Base-by-base conservation (phyloP, 2,329 filamentous ascomycete genomes). In the Aspergillus tamarii region DNA sequence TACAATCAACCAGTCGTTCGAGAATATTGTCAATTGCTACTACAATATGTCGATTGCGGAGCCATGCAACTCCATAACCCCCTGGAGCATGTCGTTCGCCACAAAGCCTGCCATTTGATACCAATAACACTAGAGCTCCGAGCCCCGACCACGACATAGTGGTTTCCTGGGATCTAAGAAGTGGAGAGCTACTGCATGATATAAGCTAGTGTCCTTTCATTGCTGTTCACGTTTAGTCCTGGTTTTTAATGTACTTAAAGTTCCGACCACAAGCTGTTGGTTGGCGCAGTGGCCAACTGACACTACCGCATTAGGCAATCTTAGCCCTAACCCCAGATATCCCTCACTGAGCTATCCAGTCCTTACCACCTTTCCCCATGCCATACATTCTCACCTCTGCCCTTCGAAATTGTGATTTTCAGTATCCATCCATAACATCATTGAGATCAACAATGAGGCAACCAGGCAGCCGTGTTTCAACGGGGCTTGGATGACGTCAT, bases 401-500 rank as follows among this genome's bases (percentile, higher is more conserved):
- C 23, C 46, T 4, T 19, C 16, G 23, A 50, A 30, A 50, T n/a
- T 50, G 1, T 5, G 48, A 52, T 34, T 19, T 32, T 3, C 28
- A n/a, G 7, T 9, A 19, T 19, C 23, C 8, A n/a, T 50, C 10
- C 8, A 5, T 11, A 50, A 16, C 26, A 30, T 6, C 26, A 50
- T 50, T 10, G 19, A 19, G 26, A 32, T 32, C 28, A 32, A n/a
- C 28, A 21, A 32, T 52, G 48, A 52, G 48, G 28, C 48, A 30
- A 52, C 30, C 48, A 52, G 48, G 48, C 48, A 32, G 48, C 59
- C 55, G 26, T 34, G 43, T 59, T 59, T 48, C 57, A 59, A 19
- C 16, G 43, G 43, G 19, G 12, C 57, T 48, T 23, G 43, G 28
- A 34, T 59, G 26, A 59, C 57, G 57, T 59, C 57, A 59, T 59